Base-by-base conservation (phyloP, 1,284 basidiomycete species). In the Sporisorium iseilematis-ciliati region DNA sequence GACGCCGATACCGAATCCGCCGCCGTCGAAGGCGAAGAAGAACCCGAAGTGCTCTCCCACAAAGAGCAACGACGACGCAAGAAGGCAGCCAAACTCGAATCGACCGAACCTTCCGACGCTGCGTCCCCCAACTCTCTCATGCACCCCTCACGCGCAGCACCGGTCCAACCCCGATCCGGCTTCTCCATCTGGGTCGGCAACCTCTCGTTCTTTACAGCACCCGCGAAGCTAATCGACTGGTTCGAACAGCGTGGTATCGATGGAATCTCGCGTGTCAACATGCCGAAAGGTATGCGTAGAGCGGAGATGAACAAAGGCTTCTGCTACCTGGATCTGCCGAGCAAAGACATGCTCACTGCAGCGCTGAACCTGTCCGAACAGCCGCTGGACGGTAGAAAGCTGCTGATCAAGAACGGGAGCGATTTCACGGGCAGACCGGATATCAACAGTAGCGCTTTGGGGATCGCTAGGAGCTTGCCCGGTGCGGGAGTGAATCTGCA, bases 321-420 rank as follows among this genome's bases (percentile, higher is more conserved):
- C 85, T 96, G 95, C 26, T 98, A 98, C 87, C 91, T 97, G 67
- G 96, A 99, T 87, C 95, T 99, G 84, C 89, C 91, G 2, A 91
- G 91, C 1, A 87, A 89, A 1, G 92, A 93, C 33, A 90, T 90
- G 20, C 92, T 95, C 80, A 85, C 86, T 1, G 87, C 89, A 40
- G 95, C 93, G 21, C 91, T 98, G 64, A 88, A 90, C 0, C 87
- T 93, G 48, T 93, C 92, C 10, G 96, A 99, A 84, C 88, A 90
- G 35, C 90, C 90, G 48, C 88, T 98, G 7, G 90, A 95, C 45
- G 95, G 96, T 2, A 89, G 97, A 63, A 91, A 91, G 62, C 86
- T 99, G 29, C 89, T 99, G 54, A 97, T 99, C 79, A 99, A 99
- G 88, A 91, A 93, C 74, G 94, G 94, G 91, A 65, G 52, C 63